Evolutionary conservation across 2,329 filamentous ascomycete genomes (phyloP).

Genomic region (Endothia cerciana): DNA sequence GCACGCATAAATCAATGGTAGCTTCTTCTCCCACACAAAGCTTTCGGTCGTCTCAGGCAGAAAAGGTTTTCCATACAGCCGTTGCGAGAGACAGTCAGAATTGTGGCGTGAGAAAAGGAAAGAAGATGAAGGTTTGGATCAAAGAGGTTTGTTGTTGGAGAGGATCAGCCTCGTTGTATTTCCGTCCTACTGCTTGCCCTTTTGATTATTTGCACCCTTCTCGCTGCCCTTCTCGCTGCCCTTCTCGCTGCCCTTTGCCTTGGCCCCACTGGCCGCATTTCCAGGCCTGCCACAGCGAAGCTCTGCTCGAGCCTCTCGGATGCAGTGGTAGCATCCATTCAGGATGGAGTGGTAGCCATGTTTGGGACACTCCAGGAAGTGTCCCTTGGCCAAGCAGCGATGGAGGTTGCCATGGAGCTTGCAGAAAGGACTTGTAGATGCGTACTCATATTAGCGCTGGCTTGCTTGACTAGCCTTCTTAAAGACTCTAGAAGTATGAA

Average conservation of each 20-base stretch:
- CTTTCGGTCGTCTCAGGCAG: no score
- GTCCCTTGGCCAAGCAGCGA: slow-evolving; percentile 10
- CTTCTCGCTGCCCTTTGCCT: neutral
- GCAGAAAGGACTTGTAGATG: slow-evolving; percentile 4
- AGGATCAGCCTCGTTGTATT: no score
- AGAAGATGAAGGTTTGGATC: no score
- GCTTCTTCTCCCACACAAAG: no score
- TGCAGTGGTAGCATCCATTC: slow-evolving; percentile 10
- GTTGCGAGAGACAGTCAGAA: no score
- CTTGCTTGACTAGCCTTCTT: neutral
- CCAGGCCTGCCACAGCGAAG: neutral
- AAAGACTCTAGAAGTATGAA: neutral
- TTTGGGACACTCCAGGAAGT: slow-evolving; percentile 1
- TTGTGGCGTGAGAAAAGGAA: no score
- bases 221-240: neutral
- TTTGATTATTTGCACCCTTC: neutral
- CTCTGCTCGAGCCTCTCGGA: slow-evolving; percentile 1
- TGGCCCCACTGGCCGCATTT: neutral
- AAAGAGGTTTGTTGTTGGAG: no score
- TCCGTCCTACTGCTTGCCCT: neutral
- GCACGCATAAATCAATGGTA: no score
- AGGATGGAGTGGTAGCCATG: slow-evolving; percentile 8
- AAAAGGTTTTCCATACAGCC: no score
- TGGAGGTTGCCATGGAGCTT: slow-evolving; percentile 13
- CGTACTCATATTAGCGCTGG: neutral